A percentile compares a stretch with the other conserved stretches of the same genome.
These are phyloP conservation scores for Phytophthora rubi DNA, from an alignment of 352 stramenopile genomes.

Conservation along the genomic window DNA sequence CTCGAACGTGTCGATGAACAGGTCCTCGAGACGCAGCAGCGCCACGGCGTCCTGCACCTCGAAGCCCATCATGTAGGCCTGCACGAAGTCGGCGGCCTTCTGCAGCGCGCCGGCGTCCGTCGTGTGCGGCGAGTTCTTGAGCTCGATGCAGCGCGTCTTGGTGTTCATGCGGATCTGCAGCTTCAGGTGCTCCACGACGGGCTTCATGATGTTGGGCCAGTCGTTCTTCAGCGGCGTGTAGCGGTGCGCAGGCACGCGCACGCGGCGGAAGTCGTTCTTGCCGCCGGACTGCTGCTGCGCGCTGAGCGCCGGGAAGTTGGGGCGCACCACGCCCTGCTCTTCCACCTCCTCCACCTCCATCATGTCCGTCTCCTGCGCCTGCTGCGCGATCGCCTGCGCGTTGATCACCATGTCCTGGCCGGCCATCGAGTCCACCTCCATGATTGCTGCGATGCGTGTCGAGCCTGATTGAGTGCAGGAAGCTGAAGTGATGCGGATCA, in stretches of 20 bases:
- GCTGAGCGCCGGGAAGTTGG: conserved; percentile 80
- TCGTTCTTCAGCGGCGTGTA: conserved; percentile 99
- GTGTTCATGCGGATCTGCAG: conserved; percentile 99
- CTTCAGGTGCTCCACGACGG: conserved; percentile 98
- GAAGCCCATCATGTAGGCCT: conserved; percentile 99
- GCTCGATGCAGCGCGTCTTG: conserved; percentile 98
- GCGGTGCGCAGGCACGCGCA: conserved; percentile 96
- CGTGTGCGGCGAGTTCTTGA: conserved; percentile 96
- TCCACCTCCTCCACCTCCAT: conserved; percentile 78
- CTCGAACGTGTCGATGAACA: conserved; percentile 99
- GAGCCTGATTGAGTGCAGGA: conserved; percentile 10
- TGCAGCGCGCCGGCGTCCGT: conserved; percentile 95
- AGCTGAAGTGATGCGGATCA: conserved; percentile 31
- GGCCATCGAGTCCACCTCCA: conserved; percentile 78
- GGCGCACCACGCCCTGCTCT: conserved; percentile 45
- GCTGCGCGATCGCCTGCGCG: conserved; percentile 45
- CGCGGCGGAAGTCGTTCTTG: conserved; percentile 96
- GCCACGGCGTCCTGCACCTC: conserved; percentile 98
- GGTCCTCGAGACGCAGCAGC: conserved; percentile 98
- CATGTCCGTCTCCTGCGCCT: conserved; percentile 53
- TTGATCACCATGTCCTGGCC: conserved; percentile 75
- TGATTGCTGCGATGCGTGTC: conserved; percentile 25
- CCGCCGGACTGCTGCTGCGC: conserved; percentile 79
- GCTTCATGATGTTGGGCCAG: conserved; percentile 99
- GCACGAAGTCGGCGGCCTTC: conserved; percentile 98